Percentiles rank a stretch among this genome's conserved stretches.
These are phyloP conservation scores for Cercospora sp. DNA, from an alignment of 2,329 filamentous ascomycete species.

Conservation along the genomic window DNA sequence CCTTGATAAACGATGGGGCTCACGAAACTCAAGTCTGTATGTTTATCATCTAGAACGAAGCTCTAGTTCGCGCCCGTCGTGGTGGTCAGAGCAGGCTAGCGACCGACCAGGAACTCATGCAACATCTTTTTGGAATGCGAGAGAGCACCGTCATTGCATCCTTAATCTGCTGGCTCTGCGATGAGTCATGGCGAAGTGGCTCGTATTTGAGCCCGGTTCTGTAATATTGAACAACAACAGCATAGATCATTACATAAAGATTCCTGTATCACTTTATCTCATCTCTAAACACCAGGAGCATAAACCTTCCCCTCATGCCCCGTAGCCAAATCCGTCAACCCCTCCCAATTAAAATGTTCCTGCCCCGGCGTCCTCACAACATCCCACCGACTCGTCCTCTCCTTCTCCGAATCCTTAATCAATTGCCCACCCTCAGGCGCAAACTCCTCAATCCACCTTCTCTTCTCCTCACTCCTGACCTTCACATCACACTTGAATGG, in stretches of 20 bases:
- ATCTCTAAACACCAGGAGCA: constrained; percentile 13
- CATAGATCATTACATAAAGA: not conserved
- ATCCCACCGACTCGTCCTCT: constrained; percentile 28
- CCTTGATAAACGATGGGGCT: too few relatives aligned
- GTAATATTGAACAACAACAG: not conserved
- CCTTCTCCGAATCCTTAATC: constrained; percentile 28
- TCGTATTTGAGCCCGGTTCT: too few relatives aligned
- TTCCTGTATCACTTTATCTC: not conserved
- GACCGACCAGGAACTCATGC: too few relatives aligned
- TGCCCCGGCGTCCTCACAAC: constrained; percentile 25
- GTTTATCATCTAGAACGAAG: too few relatives aligned
- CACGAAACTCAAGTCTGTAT: too few relatives aligned
- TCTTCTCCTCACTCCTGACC: constrained; percentile 36
- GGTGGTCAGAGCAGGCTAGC: too few relatives aligned
- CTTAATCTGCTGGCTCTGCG: too few relatives aligned
- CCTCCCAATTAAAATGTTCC: constrained; percentile 30
- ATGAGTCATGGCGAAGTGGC: too few relatives aligned
- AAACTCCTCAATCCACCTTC: constrained; percentile 33
- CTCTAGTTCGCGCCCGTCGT: too few relatives aligned
- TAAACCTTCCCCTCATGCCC: constrained; percentile 18
- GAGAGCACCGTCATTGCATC: too few relatives aligned
- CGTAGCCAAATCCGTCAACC: constrained; percentile 28
- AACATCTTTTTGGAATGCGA: too few relatives aligned
- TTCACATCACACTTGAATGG: constrained; percentile 36
- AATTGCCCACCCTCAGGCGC: constrained; percentile 30